phyloP scores from a whole-genome alignment of 108 stramenopile genomes.

The Fistulifera pelliculosa region DNA sequence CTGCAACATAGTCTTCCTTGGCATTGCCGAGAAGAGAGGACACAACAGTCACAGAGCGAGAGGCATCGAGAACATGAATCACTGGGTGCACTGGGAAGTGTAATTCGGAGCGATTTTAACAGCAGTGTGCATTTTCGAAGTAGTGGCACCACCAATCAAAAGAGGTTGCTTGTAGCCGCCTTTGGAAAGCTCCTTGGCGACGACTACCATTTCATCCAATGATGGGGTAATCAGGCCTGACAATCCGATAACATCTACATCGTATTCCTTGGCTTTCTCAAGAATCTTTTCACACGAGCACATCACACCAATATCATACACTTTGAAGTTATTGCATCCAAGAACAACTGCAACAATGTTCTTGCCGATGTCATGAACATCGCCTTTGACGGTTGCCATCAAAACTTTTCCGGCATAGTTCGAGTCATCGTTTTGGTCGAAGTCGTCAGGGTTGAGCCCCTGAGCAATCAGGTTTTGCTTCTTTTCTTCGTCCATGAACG shows the following conservation, averaged over 20 bases:
- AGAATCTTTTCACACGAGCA: constrained; percentile 91
- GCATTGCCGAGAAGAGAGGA: constrained; percentile 76
- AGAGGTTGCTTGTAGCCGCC: constrained; percentile 91
- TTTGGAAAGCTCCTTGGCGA: constrained; percentile 97
- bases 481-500: constrained; percentile 99
- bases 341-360: constrained; percentile 99
- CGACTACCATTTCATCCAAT: constrained; percentile 99
- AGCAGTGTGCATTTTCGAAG: constrained; percentile 99
- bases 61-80: constrained; percentile 98
- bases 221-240: constrained; percentile 99
- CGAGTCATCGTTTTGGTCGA: constrained; percentile 81
- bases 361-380: constrained; percentile 99
- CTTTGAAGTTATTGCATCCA: constrained; percentile 99
- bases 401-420: constrained; percentile 74
- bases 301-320: constrained; percentile 99
- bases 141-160: constrained; percentile 98
- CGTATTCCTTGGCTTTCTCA: constrained; percentile 87
- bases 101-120: constrained; percentile 98
- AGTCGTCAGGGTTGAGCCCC: constrained; percentile 81
- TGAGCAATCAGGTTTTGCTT: constrained; percentile 64
- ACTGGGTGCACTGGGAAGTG: constrained; percentile 89
- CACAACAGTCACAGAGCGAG: constrained; percentile 95
- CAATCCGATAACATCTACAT: constrained; percentile 95
- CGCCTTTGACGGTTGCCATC: constrained; percentile 99
- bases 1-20: constrained; percentile 91